Evolutionary conservation across 2,329 filamentous ascomycete species (phyloP).

Genomic region (Aureobasidium pullulans): DNA sequence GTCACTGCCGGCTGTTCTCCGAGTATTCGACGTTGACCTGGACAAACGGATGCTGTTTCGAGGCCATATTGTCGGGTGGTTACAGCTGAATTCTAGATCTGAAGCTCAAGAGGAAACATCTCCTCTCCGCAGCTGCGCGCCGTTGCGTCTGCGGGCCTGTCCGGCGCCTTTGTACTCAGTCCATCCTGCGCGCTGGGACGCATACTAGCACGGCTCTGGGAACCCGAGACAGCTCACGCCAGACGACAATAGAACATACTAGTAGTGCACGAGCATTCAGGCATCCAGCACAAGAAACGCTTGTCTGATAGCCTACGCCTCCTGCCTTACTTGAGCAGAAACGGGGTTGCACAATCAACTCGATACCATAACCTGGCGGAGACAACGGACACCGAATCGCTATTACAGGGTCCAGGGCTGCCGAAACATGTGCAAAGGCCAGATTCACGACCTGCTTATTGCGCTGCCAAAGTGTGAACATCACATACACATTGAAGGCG

Average conservation of each 20-base stretch:
- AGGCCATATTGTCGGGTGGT: neutral
- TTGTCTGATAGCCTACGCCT: neutral
- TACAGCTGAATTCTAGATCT: neutral
- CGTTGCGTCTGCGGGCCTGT: slow-evolving; percentile 10
- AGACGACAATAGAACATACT: neutral
- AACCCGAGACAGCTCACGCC: neutral
- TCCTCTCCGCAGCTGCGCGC: neutral
- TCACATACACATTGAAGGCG: slow-evolving; percentile 13
- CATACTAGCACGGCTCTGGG: neutral
- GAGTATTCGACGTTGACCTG: slow-evolving; percentile 2
- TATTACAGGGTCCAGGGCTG: neutral
- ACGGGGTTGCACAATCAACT: slow-evolving; percentile 3
- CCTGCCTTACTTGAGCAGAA: neutral
- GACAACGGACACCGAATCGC: neutral
- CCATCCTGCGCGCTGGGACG: neutral
- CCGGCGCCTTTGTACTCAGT: neutral
- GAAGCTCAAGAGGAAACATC: neutral
- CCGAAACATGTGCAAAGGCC: slow-evolving; percentile 2
- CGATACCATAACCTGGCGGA: neutral
- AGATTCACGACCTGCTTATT: neutral
- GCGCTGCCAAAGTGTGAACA: slow-evolving; percentile 9
- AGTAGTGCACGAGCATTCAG: slow-evolving; percentile 1
- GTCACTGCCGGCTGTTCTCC: neutral
- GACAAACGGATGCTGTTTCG: neutral
- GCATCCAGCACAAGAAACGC: neutral